Conservation (phyloP, 495 filamentous ascomycete species). For the Penicillium lividum region DNA sequence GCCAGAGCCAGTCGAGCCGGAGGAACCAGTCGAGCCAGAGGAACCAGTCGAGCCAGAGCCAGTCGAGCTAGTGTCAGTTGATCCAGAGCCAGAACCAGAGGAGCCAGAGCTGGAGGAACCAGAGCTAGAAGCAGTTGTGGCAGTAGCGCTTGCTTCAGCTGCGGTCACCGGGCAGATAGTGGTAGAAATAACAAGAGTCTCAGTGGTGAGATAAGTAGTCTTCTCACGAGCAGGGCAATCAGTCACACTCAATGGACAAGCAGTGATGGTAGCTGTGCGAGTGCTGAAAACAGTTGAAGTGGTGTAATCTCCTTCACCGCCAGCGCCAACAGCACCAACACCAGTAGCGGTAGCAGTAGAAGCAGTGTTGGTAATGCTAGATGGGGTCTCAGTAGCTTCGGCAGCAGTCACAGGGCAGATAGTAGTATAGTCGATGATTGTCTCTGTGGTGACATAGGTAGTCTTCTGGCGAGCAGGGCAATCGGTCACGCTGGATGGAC, state of each 20-base stretch:
- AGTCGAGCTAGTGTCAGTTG: too few species aligned
- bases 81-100: too few species aligned
- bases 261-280: slow-evolving; percentile 34
- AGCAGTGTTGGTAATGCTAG: neutral
- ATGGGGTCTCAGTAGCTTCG: neutral
- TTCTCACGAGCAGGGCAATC: slow-evolving; percentile 24
- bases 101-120: neutral
- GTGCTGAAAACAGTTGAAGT: slow-evolving; percentile 42
- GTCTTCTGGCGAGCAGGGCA: slow-evolving; percentile 25
- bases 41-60: too few species aligned
- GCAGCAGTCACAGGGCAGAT: slow-evolving; percentile 6
- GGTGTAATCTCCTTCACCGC: neutral
- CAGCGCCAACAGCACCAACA: neutral
- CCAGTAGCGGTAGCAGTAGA: too few species aligned
- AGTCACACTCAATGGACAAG: slow-evolving; percentile 25
- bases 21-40: too few species aligned
- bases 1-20: too few species aligned
- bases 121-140: neutral
- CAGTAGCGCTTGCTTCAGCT: neutral
- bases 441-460: slow-evolving; percentile 25
- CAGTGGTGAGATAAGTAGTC: slow-evolving; percentile 22
- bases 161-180: slow-evolving; percentile 10
- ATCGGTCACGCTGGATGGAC: slow-evolving; percentile 23
- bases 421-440: slow-evolving; percentile 19
- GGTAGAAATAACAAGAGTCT: slow-evolving; percentile 23